Evolutionary conservation across 345 rosid species (phyloP), one percentile per base, ranked within the genome.

Genomic region (Acer campestre): DNA sequence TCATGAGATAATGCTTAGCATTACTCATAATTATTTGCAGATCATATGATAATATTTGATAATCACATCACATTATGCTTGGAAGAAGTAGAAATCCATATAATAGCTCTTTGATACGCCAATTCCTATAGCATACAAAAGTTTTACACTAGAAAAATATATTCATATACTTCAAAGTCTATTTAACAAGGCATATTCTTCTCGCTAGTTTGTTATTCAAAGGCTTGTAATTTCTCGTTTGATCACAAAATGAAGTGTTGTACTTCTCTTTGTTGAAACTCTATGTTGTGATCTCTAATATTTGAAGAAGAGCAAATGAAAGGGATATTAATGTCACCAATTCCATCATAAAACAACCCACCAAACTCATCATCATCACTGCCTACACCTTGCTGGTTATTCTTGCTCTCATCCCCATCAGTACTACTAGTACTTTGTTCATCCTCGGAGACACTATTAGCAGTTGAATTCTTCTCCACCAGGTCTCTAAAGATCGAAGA

Each of bases 401-500:
- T 80, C 20, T 73, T 66, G 68, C 79, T 84, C 18, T 80, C 88
- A 22, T 81, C 84, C 6, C 85, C 88, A 27, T 79, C 82, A 51
- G 10, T 42, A 42, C 46, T 7, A 2, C 48, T 10, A n/a, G n/a
- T n/a, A 6, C 23, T 76, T 27, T 82, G 80, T 23, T 80, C 79
- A 14, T 86, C 89, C 65, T 79, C 80, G 0, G 81, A 71, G 18
- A 80, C 55, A 35, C 72, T 59, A 35, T 74, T 20, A 59, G 11
- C 27, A n/a, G 25, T 81, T 3, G 87, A 68, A 20, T 87, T 90
- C 88, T 86, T 88, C 84, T 87, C 86, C 3, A 88, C 86, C 74
- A 88, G 58, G 20, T 88, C 90, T 73, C 84, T 84, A 68, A 90
- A 90, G n/a, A 88, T 61, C 0, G 92, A 86, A 10, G 94, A 90